Base-by-base conservation (phyloP, 805 yeast genomes). In the Candida ulmi region DNA sequence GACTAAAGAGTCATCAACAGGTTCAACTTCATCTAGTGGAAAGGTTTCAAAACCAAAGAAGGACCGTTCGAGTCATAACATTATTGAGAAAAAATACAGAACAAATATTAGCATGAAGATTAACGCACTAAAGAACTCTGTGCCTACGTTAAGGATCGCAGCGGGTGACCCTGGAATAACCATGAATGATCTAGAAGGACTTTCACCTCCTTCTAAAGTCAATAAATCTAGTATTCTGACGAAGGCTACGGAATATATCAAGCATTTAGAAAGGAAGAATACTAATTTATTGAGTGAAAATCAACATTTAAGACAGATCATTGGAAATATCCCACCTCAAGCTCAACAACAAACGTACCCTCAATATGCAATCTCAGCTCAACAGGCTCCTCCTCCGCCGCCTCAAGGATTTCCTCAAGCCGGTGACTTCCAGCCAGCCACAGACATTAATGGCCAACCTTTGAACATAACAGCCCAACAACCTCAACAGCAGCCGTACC, bases 21-120 rank as follows among this genome's bases (percentile, higher is more conserved):
- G 28, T 15, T 26, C 36, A 23, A 18, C n/a, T 23, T 36, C 35
- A n/a, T 16, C 40, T 12, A n/a, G 27, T 2, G 28, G 23, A 6
- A 51, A 45, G 34, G 57, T 66, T 16, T 38, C 64, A 5, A 77
- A 75, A 48, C 74, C 77, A 5, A 69, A 63, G 44, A 68, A 67
- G 42, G 73, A 72, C 40, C 73, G 81, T 60, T 69, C 80, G 1
- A 73, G 86, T 8, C 95, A 85, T 61, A 85, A 84, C 54, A 77
- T 83, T 69, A 80, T 85, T 48, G 95, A 86, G 56, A 84, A 84
- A 62, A 80, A 83, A 54, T 86, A 86, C 60, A 62, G 95, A 49
- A 80, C 85, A 17, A 84, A 85, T 53, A 82, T 85, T 48, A 85
- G 83, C 52, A 68, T 81, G 39, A 82, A 80, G 57, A 83, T 85